Evolutionary conservation across 148 eudicot species (phyloP), one percentile per base, ranked within the genome.

Genomic region (Persicaria tinctoria): DNA sequence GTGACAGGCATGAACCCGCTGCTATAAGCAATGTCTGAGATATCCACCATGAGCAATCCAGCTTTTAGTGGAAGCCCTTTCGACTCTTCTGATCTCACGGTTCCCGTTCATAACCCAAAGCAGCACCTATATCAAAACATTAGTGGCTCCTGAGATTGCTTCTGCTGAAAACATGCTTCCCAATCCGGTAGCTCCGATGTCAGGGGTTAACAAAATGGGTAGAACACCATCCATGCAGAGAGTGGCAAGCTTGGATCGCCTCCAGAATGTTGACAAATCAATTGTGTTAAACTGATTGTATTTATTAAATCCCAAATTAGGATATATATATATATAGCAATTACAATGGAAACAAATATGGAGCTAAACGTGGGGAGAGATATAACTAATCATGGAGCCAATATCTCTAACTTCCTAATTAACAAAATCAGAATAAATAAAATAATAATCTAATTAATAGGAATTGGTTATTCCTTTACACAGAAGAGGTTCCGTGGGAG

Each of bases 11-110:
- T 90, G 84, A 92, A 86, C 77, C 93, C 96, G 2, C 73, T 91
- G 90, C 68, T 83, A 87, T 97, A 90, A 80, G 86, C 93, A 20
- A 87, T 91, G 95, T 87, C 98, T 5, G 96, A 91, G 74, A 85
- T 91, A 53, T 82, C 98, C 66, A 83, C 91, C 76, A 77, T 86
- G 82, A 84, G 84, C 56, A 79, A 86, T 87, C 81, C 87, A 81
- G 73, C 88, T 66, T 91, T 84, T 82, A 77, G 80, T 20, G 81
- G 84, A 55, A 90, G 89, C 86, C 89, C 89, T 64, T 85, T 89
- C 6, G 89, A 88, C 77, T 75, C 86, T 47, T 84, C 96, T 71
- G 82, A 88, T 55, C 92, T 85, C 73, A 93, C 91, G 63, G 86
- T 0, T 87, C 85, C 64, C 93, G 87, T 76, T 86, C 87, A 53